A percentile compares a stretch with the other conserved stretches of the same genome.
Conservation (phyloP, 805 yeast genomes). For the Candida ficus region DNA sequence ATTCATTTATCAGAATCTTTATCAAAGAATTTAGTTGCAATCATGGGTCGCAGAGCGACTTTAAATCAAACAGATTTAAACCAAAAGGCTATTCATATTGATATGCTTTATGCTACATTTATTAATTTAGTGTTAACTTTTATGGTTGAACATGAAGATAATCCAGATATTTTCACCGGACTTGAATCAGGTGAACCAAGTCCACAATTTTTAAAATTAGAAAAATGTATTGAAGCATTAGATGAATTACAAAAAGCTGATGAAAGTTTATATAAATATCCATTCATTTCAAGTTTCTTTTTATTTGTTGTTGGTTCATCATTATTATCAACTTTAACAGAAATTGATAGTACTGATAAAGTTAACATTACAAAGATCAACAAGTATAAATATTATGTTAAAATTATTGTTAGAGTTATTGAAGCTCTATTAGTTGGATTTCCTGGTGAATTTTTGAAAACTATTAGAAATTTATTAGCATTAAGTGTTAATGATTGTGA, state of each 20-base stretch:
- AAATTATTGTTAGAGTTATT: slow-evolving; percentile 19
- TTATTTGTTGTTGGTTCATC: slow-evolving; percentile 19
- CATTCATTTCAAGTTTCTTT: slow-evolving; percentile 19
- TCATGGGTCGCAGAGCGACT: slow-evolving; percentile 1
- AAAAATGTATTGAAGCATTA: slow-evolving; percentile 16
- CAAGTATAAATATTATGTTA: slow-evolving; percentile 21
- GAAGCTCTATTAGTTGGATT: slow-evolving; percentile 26
- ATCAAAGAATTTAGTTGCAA: slow-evolving; percentile 7
- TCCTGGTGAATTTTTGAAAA: slow-evolving; percentile 24
- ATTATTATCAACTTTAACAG: slow-evolving; percentile 18
- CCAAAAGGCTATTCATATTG: slow-evolving; percentile 11
- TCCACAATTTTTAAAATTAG: slow-evolving; percentile 11
- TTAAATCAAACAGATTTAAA: slow-evolving; percentile 12
- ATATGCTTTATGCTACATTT: slow-evolving; percentile 20
- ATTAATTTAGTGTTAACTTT: slow-evolving; percentile 16
- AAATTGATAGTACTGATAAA: slow-evolving; percentile 15
- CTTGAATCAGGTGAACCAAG: slow-evolving; percentile 15
- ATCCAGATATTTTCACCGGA: slow-evolving; percentile 12
- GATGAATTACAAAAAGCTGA: slow-evolving; percentile 18
- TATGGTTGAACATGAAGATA: slow-evolving; percentile 13
- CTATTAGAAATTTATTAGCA: slow-evolving; percentile 20
- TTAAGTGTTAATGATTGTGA: slow-evolving; percentile 23
- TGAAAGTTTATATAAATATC: slow-evolving; percentile 17
- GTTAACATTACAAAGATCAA: slow-evolving; percentile 16
- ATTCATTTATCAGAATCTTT: slow-evolving; percentile 16